These are phyloP conservation scores for Trypanosoma scelopori DNA, from an alignment of 208 protist genomes.

Conservation along the genomic window DNA sequence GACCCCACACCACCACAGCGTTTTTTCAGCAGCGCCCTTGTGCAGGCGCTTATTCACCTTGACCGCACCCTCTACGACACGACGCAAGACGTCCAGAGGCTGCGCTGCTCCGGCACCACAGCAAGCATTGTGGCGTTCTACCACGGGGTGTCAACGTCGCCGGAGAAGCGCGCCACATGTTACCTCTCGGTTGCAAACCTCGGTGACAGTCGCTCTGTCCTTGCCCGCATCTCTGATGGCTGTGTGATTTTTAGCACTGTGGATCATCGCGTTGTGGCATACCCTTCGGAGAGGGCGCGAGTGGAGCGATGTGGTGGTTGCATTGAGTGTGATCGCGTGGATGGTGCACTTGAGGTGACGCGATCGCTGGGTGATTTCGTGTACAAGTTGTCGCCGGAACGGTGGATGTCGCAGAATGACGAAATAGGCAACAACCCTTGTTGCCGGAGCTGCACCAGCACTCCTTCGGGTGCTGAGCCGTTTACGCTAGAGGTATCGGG, in stretches of 20 bases:
- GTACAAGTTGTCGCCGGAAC: conserved; percentile 43
- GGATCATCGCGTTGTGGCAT: conserved; percentile 55
- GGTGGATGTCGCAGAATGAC: conserved; percentile 36
- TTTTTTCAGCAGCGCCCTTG: conserved; percentile 53
- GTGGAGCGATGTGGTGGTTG: conserved; percentile 40
- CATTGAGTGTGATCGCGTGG: conserved; percentile 51
- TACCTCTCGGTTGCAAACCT: conserved; percentile 70
- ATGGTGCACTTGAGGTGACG: conserved; percentile 69
- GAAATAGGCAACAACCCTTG: not conserved
- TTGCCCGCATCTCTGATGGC: conserved; percentile 38
- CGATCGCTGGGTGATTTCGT: conserved; percentile 66
- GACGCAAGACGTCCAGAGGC: conserved; percentile 8
- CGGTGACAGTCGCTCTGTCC: conserved; percentile 70
- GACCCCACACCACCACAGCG: conserved; percentile 28
- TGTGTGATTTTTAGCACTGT: conserved; percentile 44
- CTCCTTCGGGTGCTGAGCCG: too few species aligned
- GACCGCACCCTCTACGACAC: conserved; percentile 61
- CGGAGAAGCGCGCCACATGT: not conserved
- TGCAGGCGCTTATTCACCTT: conserved; percentile 70
- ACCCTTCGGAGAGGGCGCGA: conserved; percentile 37
- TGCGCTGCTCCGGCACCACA: conserved; percentile 43
- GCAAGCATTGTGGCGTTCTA: conserved; percentile 51
- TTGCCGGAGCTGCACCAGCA: too few species aligned
- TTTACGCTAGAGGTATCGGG: too few species aligned
- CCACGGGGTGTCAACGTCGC: conserved; percentile 3